Base-by-base conservation (phyloP, 495 filamentous ascomycete genomes). In the Immersiella caudata region DNA sequence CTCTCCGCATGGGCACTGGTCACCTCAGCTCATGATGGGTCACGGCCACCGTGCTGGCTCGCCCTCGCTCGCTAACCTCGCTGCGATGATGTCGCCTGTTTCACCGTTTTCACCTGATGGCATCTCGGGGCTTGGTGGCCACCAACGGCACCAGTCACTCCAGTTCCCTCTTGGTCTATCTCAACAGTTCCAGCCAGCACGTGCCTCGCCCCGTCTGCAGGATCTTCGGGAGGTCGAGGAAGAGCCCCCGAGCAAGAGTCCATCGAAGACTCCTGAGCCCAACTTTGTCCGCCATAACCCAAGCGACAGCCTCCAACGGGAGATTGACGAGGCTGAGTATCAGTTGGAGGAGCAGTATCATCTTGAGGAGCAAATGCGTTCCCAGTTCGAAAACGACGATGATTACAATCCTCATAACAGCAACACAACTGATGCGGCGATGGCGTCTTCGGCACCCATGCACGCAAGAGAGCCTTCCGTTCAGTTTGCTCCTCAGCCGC, bases 251-350 rank as follows among this genome's bases (percentile, higher is more conserved):
- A 70, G 65, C 27, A 81, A 85, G 70, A 84, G 76, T 27, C 79
- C 80, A 1, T 79, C 81, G 3, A 81, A 83, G 67, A 81, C 79
- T 1, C 82, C 83, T 2, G 83, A 85, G 67, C 79, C 82, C 0
- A 66, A 71, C 21, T 79, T 80, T 52, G 67, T 78, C 33, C 74
- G 69, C 35, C 83, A 77, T 70, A 85, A 80, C 33, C 78, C 77
- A 54, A 82, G 71, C 66, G 75, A 81, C 46, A 91, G 86, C 35
- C 82, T 97, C 27, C 92, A 97, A 76, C 88, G 89, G 72, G 93
- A 96, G 68, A 87, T 96, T 54, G 91, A 96, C 59, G 89, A 93
- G 73, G 87, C 87, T n/a, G 90, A 96, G 65, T 93, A 95, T 71
- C 91, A 94, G 65, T 74, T 93, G 64, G 91, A 92, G 70, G 61